Percentiles rank a stretch among this genome's conserved stretches.
phyloP scores from a whole-genome alignment of 495 filamentous ascomycete genomes.

The Penicillium taxi region DNA sequence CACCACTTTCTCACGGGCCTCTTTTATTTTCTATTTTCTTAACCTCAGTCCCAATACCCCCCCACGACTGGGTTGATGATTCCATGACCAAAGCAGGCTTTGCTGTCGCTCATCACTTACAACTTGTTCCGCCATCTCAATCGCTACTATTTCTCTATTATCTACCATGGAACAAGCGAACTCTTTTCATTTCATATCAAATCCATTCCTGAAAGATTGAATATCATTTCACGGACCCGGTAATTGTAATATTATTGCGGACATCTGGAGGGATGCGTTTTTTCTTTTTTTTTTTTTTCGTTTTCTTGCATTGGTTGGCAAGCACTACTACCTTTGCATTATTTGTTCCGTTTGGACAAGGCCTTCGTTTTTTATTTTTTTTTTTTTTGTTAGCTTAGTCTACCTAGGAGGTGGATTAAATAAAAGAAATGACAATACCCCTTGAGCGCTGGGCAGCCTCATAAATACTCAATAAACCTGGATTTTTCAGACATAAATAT shows the following conservation, averaged over 20 bases:
- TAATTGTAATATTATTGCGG: conserved; percentile 28
- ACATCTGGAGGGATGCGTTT: conserved; percentile 10
- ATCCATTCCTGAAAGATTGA: not conserved
- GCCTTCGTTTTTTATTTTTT: conserved; percentile 9
- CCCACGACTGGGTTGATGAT: conserved; percentile 24
- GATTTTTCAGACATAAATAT: not conserved
- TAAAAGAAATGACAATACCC: conserved; percentile 20
- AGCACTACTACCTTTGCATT: too few relatives aligned
- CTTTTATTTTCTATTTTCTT: conserved; percentile 7
- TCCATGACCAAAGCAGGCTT: conserved; percentile 44
- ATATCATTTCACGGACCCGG: conserved; percentile 5
- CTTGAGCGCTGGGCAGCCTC: conserved; percentile 14
- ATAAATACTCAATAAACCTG: not conserved
- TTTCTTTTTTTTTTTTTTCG: conserved; percentile 13
- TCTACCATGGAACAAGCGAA: conserved; percentile 1
- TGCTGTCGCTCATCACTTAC: conserved; percentile 32
- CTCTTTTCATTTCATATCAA: conserved; percentile 7
- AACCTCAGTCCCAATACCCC: conserved; percentile 15
- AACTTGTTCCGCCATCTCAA: conserved; percentile 3
- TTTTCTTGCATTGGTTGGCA: conserved; percentile 14
- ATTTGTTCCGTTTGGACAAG: too few relatives aligned
- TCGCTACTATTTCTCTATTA: conserved; percentile 2
- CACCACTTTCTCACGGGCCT: conserved; percentile 11
- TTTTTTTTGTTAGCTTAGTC: conserved; percentile 6
- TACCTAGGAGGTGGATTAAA: conserved; percentile 5